A percentile compares a stretch with the other conserved stretches of the same genome.
Conservation (phyloP, 1,139 yeast species). For the Hemisphaericaspora subhashii region DNA sequence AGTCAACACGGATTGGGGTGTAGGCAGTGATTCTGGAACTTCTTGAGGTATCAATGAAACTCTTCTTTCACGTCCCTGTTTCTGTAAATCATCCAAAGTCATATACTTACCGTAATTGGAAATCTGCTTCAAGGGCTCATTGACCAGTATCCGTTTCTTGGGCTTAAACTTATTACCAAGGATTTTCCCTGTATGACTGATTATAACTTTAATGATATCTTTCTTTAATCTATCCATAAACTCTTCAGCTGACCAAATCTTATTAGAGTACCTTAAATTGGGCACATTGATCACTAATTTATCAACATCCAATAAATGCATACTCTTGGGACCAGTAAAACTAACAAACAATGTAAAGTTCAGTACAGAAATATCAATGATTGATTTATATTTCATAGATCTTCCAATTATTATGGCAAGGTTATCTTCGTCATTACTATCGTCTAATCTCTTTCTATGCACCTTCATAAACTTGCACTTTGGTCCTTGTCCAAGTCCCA, state of each 20-base stretch:
- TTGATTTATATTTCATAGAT: conserved; percentile 65
- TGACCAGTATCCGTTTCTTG: conserved; percentile 25
- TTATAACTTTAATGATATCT: conserved; percentile 65
- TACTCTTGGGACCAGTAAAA: conserved; percentile 71
- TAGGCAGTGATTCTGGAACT: not conserved
- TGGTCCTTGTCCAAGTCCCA: not conserved
- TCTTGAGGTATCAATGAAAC: conserved; percentile 1
- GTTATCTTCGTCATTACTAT: conserved; percentile 18
- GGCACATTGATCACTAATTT: conserved; percentile 68
- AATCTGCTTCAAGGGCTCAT: conserved; percentile 47
- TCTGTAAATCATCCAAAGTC: conserved; percentile 42
- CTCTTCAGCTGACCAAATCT: conserved; percentile 80
- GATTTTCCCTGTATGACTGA: conserved; percentile 77
- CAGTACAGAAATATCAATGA: conserved; percentile 57
- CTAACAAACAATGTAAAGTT: conserved; percentile 61
- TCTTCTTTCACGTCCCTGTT: conserved; percentile 26
- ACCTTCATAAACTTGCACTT: not conserved
- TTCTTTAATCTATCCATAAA: conserved; percentile 62
- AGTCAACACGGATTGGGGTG: no score
- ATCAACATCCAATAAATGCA: conserved; percentile 70
- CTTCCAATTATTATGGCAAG: conserved; percentile 33
- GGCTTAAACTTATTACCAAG: conserved; percentile 71
- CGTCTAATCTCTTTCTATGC: not conserved
- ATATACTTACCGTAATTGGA: conserved; percentile 39
- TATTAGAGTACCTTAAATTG: conserved; percentile 58